Percentiles rank a stretch among this genome's conserved stretches.
Evolutionary conservation across 768 basidiomycete genomes (phyloP).

Genomic region (Leccinellum luteum): DNA sequence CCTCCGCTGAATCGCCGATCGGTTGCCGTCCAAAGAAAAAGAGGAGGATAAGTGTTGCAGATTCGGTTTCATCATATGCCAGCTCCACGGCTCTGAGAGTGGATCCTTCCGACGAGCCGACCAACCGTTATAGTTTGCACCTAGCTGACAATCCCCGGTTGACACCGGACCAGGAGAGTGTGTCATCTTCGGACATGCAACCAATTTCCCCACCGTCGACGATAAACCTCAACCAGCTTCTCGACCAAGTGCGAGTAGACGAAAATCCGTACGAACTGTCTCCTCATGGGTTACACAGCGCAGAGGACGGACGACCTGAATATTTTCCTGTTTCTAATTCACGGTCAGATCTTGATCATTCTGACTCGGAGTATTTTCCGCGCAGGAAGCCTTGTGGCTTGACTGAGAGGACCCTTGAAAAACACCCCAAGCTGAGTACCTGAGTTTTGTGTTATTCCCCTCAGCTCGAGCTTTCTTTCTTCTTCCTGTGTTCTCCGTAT

Average conservation of each 20-base stretch:
- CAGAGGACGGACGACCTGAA: constrained; percentile 28
- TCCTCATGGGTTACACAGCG: constrained; percentile 14
- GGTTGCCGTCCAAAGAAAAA: constrained; percentile 33
- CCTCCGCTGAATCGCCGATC: constrained; percentile 27
- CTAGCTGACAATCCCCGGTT: constrained; percentile 29
- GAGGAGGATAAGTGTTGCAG: constrained; percentile 35
- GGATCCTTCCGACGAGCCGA: constrained; percentile 25
- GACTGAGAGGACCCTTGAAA: constrained; percentile 24
- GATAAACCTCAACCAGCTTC: constrained; percentile 29
- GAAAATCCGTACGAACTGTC: constrained; percentile 30
- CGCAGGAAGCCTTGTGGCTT: constrained; percentile 24
- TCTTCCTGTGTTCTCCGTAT: not conserved
- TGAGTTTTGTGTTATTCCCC: constrained; percentile 17
- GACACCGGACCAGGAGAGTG: constrained; percentile 33
- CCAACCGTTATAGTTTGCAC: constrained; percentile 17
- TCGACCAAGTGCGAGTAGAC: constrained; percentile 21
- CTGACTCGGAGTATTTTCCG: constrained; percentile 24
- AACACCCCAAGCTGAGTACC: constrained; percentile 25
- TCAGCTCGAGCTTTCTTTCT: constrained; percentile 1
- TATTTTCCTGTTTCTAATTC: constrained; percentile 37
- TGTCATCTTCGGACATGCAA: constrained; percentile 34
- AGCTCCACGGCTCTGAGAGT: constrained; percentile 27
- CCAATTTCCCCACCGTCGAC: constrained; percentile 30
- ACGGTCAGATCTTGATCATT: constrained; percentile 33
- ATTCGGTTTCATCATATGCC: constrained; percentile 34